phyloP scores from a whole-genome alignment of 2,329 filamentous ascomycete genomes.

The Ascosphaera apis region DNA sequence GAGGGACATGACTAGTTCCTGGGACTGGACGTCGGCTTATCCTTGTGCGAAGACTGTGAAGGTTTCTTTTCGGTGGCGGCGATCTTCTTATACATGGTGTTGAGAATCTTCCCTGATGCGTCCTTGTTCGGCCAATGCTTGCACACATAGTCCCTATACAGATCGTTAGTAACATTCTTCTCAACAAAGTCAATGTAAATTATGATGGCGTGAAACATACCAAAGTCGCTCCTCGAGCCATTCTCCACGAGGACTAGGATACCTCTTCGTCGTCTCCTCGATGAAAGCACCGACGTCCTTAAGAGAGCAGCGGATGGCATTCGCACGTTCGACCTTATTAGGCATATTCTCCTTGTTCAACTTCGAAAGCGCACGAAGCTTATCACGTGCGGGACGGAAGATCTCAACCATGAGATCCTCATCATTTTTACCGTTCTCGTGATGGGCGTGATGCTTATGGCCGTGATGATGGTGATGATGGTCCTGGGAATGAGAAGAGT shows the following conservation, averaged over 20 bases:
- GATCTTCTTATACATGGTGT: not conserved
- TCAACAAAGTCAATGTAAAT: not conserved
- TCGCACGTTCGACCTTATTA: conserved; percentile 20
- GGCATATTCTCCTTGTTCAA: conserved; percentile 24
- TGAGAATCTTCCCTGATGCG: conserved; percentile 3
- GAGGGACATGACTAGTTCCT: not conserved
- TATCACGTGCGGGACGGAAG: conserved; percentile 24
- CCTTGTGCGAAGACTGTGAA: not conserved
- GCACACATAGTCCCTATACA: conserved; percentile 21
- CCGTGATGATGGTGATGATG: conserved; percentile 6
- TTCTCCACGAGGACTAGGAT: conserved; percentile 6
- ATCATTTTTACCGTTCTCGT: conserved; percentile 10
- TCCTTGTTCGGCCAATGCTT: conserved; percentile 26
- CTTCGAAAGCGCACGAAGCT: conserved; percentile 20
- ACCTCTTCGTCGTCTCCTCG: conserved; percentile 16
- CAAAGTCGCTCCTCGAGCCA: conserved; percentile 20
- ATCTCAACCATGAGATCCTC: conserved; percentile 21
- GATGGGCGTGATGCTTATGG: conserved; percentile 8
- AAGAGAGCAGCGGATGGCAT: conserved; percentile 20
- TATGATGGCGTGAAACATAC: conserved; percentile 11
- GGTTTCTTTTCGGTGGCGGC: not conserved
- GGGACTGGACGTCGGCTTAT: not conserved
- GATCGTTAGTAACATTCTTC: conserved; percentile 9
- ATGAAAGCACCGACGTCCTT: conserved; percentile 25
- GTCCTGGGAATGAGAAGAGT: too few relatives aligned